phyloP scores from a whole-genome alignment of 352 stramenopile genomes.

The Globisporangium rhizosaccharum region DNA sequence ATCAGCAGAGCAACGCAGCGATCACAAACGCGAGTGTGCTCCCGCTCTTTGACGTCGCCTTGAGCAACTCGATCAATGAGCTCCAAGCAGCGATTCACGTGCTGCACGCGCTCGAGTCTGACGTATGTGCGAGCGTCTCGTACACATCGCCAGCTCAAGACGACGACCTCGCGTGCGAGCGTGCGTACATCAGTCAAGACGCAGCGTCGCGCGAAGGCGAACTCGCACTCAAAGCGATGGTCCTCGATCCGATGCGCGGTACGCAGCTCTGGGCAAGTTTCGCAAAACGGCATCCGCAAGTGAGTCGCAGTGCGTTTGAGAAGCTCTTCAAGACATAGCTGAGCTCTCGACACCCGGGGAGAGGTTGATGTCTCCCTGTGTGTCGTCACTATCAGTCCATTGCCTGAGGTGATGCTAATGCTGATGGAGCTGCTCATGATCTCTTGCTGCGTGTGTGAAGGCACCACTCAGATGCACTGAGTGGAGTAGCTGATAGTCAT shows the following conservation, averaged over 20 bases:
- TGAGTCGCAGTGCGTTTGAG: constrained; percentile 30
- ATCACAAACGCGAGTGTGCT: neutral
- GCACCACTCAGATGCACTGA: no score
- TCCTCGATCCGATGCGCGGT: constrained; percentile 22
- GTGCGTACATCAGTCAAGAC: constrained; percentile 24
- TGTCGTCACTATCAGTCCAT: no score
- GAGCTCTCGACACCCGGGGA: no score
- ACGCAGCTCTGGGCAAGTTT: constrained; percentile 27
- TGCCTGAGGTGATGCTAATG: no score
- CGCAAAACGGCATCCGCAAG: constrained; percentile 17
- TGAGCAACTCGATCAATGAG: constrained; percentile 15
- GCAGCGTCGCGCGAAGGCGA: constrained; percentile 28
- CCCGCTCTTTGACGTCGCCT: constrained; percentile 7
- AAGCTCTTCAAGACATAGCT: constrained; percentile 14
- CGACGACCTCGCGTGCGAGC: constrained; percentile 17
- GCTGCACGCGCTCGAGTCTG: constrained; percentile 18
- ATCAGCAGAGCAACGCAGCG: no score
- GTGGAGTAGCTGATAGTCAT: no score
- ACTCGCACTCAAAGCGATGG: constrained; percentile 31
- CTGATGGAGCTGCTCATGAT: no score
- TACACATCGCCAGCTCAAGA: neutral
- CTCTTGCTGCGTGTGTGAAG: no score
- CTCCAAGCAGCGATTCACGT: constrained; percentile 17
- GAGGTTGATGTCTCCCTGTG: no score
- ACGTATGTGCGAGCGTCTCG: constrained; percentile 7